A percentile compares a stretch with the other conserved stretches of the same genome.
phyloP scores from a whole-genome alignment of 176 grass and related monocot genomes.

The Oryza glaberrima region DNA sequence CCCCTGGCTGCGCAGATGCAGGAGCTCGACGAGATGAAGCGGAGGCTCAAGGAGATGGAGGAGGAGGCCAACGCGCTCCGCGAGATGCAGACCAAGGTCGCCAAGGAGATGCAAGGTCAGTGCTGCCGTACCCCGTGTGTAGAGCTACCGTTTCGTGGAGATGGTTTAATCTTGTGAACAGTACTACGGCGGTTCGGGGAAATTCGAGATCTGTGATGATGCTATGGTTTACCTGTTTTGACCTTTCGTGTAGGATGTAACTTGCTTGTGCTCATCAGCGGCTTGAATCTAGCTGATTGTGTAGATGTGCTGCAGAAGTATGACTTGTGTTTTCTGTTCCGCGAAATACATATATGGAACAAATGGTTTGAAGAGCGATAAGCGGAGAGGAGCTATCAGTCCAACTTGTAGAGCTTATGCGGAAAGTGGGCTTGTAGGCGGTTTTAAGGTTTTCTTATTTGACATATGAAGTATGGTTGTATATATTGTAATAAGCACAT shows the following conservation, averaged over 20 bases:
- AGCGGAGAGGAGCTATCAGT: background rate
- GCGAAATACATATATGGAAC: background rate
- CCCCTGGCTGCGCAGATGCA: conserved; percentile 38
- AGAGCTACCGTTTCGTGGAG: background rate
- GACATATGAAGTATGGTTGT: background rate
- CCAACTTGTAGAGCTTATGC: background rate
- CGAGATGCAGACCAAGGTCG: conserved; percentile 82
- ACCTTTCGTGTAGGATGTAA: background rate
- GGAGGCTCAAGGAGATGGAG: conserved; percentile 85
- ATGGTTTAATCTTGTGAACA: background rate
- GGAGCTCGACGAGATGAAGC: conserved; percentile 90
- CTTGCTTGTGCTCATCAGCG: background rate
- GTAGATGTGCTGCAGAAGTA: background rate
- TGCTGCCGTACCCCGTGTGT: background rate
- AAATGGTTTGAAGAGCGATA: background rate
- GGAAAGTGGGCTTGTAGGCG: background rate
- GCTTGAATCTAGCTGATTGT: background rate
- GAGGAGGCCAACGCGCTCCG: conserved; percentile 80
- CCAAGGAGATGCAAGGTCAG: conserved; percentile 83
- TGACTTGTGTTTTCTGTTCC: background rate
- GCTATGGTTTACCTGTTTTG: background rate
- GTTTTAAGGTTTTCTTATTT: background rate
- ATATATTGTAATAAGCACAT: background rate
- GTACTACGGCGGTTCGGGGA: no score
- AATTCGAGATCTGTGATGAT: background rate